phyloP scores from a whole-genome alignment of 108 stramenopile species.

The Skeletonema tropicum region DNA sequence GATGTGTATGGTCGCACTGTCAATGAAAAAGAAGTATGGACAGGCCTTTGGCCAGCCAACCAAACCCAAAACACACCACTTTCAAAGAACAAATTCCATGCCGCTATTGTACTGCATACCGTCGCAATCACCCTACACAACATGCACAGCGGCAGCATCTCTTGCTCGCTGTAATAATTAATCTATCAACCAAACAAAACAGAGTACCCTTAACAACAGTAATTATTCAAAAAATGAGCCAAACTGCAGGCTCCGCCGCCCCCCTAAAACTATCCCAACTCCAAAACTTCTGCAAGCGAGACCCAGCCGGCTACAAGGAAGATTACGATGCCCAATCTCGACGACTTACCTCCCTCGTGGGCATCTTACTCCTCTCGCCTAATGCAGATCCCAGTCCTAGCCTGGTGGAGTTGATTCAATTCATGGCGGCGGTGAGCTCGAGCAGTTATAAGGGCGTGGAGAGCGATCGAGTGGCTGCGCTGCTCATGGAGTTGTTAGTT shows the following conservation, averaged over 20 bases:
- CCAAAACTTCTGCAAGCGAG: slow-evolving; percentile 97
- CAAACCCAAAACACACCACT: too few species aligned
- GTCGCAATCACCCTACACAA: too few species aligned
- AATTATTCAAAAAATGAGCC: not conserved
- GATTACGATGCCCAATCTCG: slow-evolving; percentile 94
- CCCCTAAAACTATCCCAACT: slow-evolving; percentile 88
- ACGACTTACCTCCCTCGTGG: slow-evolving; percentile 72
- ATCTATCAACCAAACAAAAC: too few species aligned
- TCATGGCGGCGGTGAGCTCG: slow-evolving; percentile 86
- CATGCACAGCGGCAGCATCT: too few species aligned
- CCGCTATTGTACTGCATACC: too few species aligned
- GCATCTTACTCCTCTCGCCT: slow-evolving; percentile 76
- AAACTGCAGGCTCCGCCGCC: slow-evolving; percentile 52
- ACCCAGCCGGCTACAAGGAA: slow-evolving; percentile 90
- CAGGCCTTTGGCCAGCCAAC: too few species aligned
- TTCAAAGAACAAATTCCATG: too few species aligned
- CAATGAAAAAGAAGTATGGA: too few species aligned
- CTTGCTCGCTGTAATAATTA: too few species aligned
- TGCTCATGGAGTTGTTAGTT: slow-evolving; percentile 85
- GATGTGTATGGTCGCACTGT: too few species aligned
- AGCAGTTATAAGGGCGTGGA: slow-evolving; percentile 78
- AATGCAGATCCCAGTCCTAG: slow-evolving; percentile 67
- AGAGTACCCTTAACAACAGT: too few species aligned
- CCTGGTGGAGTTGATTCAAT: slow-evolving; percentile 89
- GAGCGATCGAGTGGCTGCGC: slow-evolving; percentile 71